phyloP scores from a whole-genome alignment of 257 asterid genomes.

The Ocimum tenuiflorum region DNA sequence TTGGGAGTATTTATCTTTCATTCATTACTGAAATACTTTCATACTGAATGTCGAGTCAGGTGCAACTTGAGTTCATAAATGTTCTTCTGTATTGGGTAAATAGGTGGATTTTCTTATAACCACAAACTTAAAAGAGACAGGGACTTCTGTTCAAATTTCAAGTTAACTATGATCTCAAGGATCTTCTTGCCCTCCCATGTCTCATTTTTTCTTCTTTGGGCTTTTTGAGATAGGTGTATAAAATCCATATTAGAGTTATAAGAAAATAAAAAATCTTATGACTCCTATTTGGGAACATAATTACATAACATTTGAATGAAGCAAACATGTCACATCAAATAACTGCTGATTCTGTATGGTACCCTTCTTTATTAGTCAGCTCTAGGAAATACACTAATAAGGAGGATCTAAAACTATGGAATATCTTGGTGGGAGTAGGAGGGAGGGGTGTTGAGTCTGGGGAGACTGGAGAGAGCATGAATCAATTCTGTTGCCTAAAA shows the following conservation, averaged over 20 bases:
- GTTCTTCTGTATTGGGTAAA: not conserved
- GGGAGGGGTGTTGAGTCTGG: not conserved
- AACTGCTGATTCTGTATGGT: not conserved
- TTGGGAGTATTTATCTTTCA: not conserved
- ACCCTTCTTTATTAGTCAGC: not conserved
- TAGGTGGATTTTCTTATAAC: not conserved
- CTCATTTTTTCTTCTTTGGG: not conserved
- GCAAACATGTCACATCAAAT: slow-evolving; percentile 8
- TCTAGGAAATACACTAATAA: not conserved
- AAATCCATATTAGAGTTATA: not conserved
- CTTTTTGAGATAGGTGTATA: not conserved
- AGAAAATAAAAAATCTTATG: not conserved
- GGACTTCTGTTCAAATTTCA: not conserved
- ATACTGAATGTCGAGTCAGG: not conserved
- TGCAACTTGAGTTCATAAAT: not conserved
- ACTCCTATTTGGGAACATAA: not conserved
- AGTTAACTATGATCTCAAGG: not conserved
- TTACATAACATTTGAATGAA: not conserved
- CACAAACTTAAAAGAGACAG: not conserved
- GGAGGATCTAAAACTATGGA: not conserved
- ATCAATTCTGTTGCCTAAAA: not conserved
- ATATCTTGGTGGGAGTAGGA: not conserved
- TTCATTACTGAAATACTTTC: slow-evolving; percentile 3
- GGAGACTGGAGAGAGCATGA: not conserved
- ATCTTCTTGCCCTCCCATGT: not conserved